These are phyloP conservation scores for Scutellaria baicalensis DNA, from an alignment of 257 asterid genomes.

Conservation along the genomic window DNA sequence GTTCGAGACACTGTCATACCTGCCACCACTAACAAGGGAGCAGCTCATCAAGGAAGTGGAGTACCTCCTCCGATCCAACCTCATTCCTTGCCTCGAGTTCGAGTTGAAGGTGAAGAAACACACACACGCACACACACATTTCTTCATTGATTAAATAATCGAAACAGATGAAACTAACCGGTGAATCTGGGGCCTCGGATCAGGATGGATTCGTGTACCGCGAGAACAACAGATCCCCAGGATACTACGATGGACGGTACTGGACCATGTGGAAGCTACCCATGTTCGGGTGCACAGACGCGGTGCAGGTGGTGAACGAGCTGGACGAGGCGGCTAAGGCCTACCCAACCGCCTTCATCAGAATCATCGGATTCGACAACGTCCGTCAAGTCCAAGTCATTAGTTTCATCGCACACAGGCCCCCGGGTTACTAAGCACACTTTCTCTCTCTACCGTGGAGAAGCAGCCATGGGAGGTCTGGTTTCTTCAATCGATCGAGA, in stretches of 20 bases:
- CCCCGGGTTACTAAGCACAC: neutral
- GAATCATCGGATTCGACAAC: conserved; percentile 35
- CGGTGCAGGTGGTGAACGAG: conserved; percentile 29
- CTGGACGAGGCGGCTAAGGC: conserved; percentile 12
- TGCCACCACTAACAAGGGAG: conserved; percentile 33
- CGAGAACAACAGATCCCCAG: conserved; percentile 28
- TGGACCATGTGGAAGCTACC: conserved; percentile 56
- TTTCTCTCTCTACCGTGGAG: no score
- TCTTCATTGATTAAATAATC: no score
- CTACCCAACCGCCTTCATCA: conserved; percentile 17
- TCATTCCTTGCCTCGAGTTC: conserved; percentile 57
- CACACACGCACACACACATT: no score
- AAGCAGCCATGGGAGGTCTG: no score
- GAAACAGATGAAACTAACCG: no score
- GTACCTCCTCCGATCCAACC: conserved; percentile 26
- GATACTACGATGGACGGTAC: conserved; percentile 49
- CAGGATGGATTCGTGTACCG: conserved; percentile 24
- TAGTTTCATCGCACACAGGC: conserved; percentile 18
- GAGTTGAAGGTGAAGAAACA: conserved; percentile 26
- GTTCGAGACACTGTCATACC: conserved; percentile 57
- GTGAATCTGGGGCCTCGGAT: neutral
- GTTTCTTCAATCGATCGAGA: no score
- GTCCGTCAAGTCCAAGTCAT: neutral
- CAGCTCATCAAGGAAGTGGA: conserved; percentile 39
- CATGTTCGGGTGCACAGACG: conserved; percentile 36